A percentile compares a stretch with the other conserved stretches of the same genome.
phyloP scores from a whole-genome alignment of 208 protist species.

The Leishmania braziliensis region DNA sequence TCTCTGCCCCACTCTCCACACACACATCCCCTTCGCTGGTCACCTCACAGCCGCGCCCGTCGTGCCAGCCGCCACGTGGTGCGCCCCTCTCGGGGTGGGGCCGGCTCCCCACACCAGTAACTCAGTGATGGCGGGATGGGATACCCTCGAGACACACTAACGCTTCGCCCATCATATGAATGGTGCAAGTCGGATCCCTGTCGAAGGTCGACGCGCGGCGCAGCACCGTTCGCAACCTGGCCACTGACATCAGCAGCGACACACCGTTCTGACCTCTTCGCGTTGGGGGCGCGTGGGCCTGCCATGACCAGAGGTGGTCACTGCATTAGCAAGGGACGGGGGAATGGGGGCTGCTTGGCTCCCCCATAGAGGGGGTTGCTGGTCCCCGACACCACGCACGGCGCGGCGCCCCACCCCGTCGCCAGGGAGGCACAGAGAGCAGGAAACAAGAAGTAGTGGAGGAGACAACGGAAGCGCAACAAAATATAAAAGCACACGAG shows the following conservation, averaged over 20 bases:
- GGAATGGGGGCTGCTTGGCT: not conserved
- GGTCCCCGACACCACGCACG: not conserved
- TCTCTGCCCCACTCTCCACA: not conserved
- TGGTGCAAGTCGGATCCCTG: not conserved
- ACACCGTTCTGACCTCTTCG: not conserved
- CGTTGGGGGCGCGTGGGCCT: not conserved
- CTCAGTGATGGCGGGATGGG: not conserved
- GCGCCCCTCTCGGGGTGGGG: not conserved
- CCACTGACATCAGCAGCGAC: not conserved
- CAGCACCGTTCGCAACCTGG: not conserved
- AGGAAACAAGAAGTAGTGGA: not conserved
- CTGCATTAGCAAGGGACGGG: not conserved
- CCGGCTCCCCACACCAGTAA: not conserved
- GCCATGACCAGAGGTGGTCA: not conserved
- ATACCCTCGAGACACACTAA: not conserved
- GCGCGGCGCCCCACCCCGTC: not conserved
- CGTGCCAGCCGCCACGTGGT: not conserved
- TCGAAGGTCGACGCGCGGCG: not conserved
- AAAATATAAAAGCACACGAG: not conserved
- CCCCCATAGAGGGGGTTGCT: not conserved
- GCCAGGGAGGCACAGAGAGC: not conserved
- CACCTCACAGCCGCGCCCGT: not conserved
- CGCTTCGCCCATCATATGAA: not conserved
- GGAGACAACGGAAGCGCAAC: not conserved
- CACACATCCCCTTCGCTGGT: not conserved